Evolutionary conservation across 2,329 filamentous ascomycete species (phyloP), one percentile per base, ranked within the genome.

Genomic region (Colletotrichum acutatum): DNA sequence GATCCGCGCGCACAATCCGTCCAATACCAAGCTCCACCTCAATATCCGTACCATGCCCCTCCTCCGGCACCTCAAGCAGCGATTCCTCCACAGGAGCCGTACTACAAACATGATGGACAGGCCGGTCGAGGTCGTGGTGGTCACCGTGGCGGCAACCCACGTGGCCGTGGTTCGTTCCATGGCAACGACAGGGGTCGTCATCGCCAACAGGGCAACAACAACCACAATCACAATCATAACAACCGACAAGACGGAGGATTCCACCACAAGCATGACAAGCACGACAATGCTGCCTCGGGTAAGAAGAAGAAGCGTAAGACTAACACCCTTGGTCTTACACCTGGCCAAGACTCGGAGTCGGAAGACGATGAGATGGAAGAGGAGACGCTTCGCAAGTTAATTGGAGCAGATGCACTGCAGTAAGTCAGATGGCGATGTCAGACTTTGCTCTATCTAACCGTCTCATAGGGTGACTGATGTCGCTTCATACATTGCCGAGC

Each of bases 401-500:
- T 90, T 68, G 89, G 89, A 66, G 81, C 84, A 63, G 89, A 90
- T 77, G 85, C 86, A 64, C 84, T 89, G 56, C 85, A 88, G 86
- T 91, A 86, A 82, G 89, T 46, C 30, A 9, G 66, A 53, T 60
- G n/a, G 46, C 5, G 52, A 26, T 28, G 34, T 16, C 8, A 2
- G n/a, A 28, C 14, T 52, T 37, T 8, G 12, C 58, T 8, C 37
- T 68, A 49, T 24, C n/a, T 42, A 68, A 53, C 59, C 28, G 14
- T 56, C 5, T 26, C 7, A 5, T 67, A 90, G 88, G 70, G 85
- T 89, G 19, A 89, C 90, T 71, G 95, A 98, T 78, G 87, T 98
- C 68, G 89, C 90, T 28, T 90, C 90, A 7, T 98, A 95, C 91
- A 90, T 97, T 75, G 91, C 91, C 62, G 95, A 98, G 81, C 91